Evolutionary conservation across 2,329 filamentous ascomycete genomes (phyloP).

Genomic region (Alternaria consortialis): DNA sequence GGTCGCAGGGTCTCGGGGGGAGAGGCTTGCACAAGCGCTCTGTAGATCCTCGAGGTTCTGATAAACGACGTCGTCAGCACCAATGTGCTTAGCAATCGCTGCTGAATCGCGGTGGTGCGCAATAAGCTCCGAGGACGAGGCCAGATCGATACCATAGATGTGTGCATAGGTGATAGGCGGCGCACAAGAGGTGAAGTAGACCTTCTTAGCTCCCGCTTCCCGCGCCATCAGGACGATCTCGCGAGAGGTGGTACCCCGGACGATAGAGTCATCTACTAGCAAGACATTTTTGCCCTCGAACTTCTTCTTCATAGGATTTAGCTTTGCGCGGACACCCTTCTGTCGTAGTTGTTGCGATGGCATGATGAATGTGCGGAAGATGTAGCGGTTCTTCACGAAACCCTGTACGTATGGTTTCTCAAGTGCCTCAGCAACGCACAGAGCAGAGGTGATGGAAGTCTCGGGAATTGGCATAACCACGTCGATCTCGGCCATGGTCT

Average conservation of each 20-base stretch:
- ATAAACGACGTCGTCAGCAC: constrained; percentile 79
- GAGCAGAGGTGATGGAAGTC: constrained; percentile 83
- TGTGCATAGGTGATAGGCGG: constrained; percentile 80
- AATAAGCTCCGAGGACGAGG: constrained; percentile 74
- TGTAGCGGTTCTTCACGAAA: constrained; percentile 90
- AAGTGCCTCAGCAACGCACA: constrained; percentile 76
- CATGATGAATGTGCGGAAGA: constrained; percentile 89
- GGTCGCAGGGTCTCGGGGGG: constrained; percentile 64
- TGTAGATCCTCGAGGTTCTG: constrained; percentile 82
- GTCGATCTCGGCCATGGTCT: constrained; percentile 79
- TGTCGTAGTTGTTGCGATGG: constrained; percentile 81
- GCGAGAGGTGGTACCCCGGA: constrained; percentile 81
- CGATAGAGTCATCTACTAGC: constrained; percentile 89
- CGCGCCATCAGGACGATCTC: constrained; percentile 86
- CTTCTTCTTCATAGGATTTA: constrained; percentile 85
- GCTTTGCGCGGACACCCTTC: constrained; percentile 87
- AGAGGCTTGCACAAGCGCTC: constrained; percentile 77
- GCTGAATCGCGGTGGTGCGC: constrained; percentile 71
- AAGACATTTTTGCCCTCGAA: constrained; percentile 83
- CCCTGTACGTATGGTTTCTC: constrained; percentile 81
- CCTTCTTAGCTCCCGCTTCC: constrained; percentile 81
- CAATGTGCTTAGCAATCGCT: constrained; percentile 72
- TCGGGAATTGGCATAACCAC: constrained; percentile 85
- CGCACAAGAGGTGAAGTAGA: constrained; percentile 83
- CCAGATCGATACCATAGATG: constrained; percentile 69